Conservation (phyloP, 768 basidiomycete genomes). For the Cystoderma amianthinum region DNA sequence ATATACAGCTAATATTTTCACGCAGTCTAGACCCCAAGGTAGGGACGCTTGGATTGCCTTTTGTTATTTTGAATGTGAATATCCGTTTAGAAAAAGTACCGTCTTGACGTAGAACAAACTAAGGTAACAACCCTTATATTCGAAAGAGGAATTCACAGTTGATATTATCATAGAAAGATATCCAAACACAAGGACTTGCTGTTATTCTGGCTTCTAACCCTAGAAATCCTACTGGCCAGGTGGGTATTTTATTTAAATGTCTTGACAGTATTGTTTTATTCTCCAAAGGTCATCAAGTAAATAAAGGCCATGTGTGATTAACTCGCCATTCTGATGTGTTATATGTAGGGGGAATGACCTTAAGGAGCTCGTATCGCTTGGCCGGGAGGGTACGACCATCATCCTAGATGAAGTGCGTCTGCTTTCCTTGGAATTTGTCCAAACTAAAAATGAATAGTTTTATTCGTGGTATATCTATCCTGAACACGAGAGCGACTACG, state of each 20-base stretch:
- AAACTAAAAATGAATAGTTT: constrained; percentile 50
- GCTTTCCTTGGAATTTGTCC: constrained; percentile 1
- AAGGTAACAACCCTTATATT: constrained; percentile 36
- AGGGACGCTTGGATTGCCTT: neutral
- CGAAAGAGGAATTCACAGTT: too few relatives aligned
- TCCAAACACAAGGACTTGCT: constrained; percentile 73
- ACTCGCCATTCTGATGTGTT: neutral
- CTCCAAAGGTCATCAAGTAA: constrained; percentile 43
- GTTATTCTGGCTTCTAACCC: constrained; percentile 91
- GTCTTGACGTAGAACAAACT: constrained; percentile 73
- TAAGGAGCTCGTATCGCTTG: constrained; percentile 67
- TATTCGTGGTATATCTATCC: constrained; percentile 96
- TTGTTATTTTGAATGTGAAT: constrained; percentile 3
- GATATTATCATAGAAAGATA: constrained; percentile 51
- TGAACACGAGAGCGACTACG: constrained; percentile 65
- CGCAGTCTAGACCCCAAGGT: constrained; percentile 26
- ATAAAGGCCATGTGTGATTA: constrained; percentile 4
- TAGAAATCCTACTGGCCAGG: constrained; percentile 96
- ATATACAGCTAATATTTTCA: neutral
- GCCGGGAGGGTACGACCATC: constrained; percentile 74
- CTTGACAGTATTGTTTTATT: neutral
- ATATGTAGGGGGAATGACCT: constrained; percentile 67
- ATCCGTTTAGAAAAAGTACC: constrained; percentile 49
- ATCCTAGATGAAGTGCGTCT: constrained; percentile 70
- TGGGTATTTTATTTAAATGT: constrained; percentile 12